phyloP scores from a whole-genome alignment of 768 basidiomycete genomes.

The Phlegmacium glaucopus region DNA sequence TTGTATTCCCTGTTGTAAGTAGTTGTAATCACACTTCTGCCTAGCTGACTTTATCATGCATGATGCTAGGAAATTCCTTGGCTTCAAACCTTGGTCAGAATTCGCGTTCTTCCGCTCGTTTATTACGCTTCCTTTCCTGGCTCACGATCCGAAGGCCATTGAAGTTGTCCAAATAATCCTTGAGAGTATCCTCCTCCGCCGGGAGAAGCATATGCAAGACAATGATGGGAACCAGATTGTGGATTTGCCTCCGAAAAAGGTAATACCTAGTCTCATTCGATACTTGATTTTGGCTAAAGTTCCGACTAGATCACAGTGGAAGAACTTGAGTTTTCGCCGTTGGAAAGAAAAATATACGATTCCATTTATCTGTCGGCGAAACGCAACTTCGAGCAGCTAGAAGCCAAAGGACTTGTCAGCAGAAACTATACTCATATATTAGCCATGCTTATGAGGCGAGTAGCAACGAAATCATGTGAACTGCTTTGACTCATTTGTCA shows the following conservation, averaged over 20 bases:
- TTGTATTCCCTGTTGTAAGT: constrained; percentile 74
- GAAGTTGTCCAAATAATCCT: constrained; percentile 95
- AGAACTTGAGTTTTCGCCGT: constrained; percentile 71
- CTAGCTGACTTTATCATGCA: background rate
- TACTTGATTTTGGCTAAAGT: background rate
- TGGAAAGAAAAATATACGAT: constrained; percentile 88
- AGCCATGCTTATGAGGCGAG: constrained; percentile 91
- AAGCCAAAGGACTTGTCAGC: constrained; percentile 72
- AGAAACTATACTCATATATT: constrained; percentile 87
- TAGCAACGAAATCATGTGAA: constrained; percentile 2
- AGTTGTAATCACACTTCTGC: background rate
- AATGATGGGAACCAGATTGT: constrained; percentile 84
- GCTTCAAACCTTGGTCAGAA: constrained; percentile 78
- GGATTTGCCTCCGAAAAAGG: constrained; percentile 84
- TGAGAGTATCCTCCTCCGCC: constrained; percentile 79
- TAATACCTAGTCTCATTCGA: constrained; percentile 17
- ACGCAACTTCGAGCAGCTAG: constrained; percentile 73
- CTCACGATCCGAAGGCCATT: constrained; percentile 87
- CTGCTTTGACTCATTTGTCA: constrained; percentile 2
- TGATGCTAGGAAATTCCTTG: constrained; percentile 71
- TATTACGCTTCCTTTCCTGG: constrained; percentile 88
- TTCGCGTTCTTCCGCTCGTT: constrained; percentile 92
- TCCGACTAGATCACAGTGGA: constrained; percentile 59
- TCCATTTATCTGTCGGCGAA: constrained; percentile 81
- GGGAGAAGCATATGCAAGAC: constrained; percentile 94